phyloP scores from a whole-genome alignment of 345 rosid species.

The Lagerstroemia speciosa region DNA sequence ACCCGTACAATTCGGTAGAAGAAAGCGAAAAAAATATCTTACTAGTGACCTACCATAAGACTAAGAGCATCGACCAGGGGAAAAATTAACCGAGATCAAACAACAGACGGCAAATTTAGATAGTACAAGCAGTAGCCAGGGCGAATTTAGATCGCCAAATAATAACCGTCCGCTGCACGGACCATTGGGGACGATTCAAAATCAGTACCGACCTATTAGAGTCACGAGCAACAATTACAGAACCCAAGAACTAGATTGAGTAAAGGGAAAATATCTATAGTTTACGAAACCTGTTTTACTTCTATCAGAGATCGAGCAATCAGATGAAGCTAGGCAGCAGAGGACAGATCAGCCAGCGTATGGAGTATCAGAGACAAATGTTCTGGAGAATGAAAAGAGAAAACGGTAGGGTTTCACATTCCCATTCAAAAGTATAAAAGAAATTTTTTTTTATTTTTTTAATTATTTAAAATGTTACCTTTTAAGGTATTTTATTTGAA shows the following conservation, averaged over 20 bases:
- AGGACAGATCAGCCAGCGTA: background rate
- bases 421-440: no score
- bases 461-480: no score
- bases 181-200: background rate
- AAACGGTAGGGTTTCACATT: background rate
- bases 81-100: background rate
- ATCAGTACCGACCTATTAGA: background rate
- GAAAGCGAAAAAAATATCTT: background rate
- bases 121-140: background rate
- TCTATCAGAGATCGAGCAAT: background rate
- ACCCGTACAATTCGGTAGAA: background rate
- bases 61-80: background rate
- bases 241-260: background rate
- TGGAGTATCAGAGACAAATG: background rate
- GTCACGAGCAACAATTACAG: background rate
- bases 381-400: background rate
- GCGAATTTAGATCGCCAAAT: background rate
- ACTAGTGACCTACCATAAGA: no score
- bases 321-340: background rate
- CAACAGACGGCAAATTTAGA: background rate
- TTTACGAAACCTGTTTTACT: background rate
- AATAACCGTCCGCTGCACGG: background rate
- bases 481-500: no score
- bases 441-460: no score
- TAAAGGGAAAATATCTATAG: background rate